Evolutionary conservation across 23 red algal species (phyloP).

Genomic region (Gracilaria caudata): DNA sequence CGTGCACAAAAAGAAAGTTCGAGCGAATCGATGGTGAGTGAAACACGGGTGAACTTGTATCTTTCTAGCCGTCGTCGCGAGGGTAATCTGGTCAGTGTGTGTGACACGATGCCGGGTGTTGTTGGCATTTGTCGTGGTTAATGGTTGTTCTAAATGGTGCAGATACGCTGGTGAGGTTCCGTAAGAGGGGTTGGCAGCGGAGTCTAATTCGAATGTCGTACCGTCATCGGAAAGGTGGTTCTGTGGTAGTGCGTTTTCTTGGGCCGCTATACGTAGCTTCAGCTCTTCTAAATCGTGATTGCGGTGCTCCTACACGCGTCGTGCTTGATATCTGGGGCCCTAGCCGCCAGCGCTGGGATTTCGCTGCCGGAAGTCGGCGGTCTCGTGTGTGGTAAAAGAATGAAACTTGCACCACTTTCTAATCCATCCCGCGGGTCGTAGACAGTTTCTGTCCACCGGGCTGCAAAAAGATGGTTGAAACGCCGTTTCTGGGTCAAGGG

Average conservation of each 20-base stretch:
- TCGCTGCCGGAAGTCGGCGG: neutral
- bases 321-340: neutral
- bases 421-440: neutral
- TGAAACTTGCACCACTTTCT: neutral
- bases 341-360: neutral
- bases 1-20: too few species aligned
- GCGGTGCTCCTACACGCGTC: neutral
- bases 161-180: neutral
- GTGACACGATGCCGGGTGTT: neutral
- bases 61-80: too few species aligned
- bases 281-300: neutral
- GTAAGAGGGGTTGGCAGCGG: neutral
- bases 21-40: too few species aligned
- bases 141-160: neutral
- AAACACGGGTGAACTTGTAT: too few species aligned
- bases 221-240: neutral
- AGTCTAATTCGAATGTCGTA: slow-evolving; percentile 1
- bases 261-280: neutral
- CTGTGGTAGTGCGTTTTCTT: neutral
- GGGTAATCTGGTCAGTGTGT: neutral
- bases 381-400: neutral
- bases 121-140: neutral
- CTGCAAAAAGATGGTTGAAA: neutral
- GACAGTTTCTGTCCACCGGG: neutral
- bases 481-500: neutral